These are phyloP conservation scores for Colletotrichum sp. DNA, from an alignment of 2,329 filamentous ascomycete species.

Conservation along the genomic window DNA sequence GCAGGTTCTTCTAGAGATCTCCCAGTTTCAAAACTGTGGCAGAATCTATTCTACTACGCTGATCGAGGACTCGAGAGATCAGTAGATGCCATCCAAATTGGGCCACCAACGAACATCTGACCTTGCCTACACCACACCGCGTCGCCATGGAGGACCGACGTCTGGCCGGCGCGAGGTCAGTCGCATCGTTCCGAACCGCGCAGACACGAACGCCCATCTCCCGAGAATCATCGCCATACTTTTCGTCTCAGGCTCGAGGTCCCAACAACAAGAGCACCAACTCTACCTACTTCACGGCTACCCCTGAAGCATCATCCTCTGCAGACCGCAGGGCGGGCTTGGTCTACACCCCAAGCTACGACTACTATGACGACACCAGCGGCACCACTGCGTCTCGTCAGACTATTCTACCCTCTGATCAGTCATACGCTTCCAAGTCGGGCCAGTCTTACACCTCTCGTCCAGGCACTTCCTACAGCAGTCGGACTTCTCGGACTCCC, in stretches of 20 bases:
- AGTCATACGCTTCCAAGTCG: background rate
- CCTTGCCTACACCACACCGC: background rate
- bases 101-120: background rate
- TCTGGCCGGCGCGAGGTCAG: background rate
- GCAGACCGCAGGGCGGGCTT: background rate
- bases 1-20: background rate
- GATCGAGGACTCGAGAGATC: background rate
- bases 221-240: background rate
- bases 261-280: background rate
- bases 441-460: constrained; percentile 20
- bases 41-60: background rate
- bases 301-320: background rate
- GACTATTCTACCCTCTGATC: background rate
- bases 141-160: background rate
- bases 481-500: constrained; percentile 49
- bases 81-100: background rate
- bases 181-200: background rate
- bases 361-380: background rate
- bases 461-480: constrained; percentile 43
- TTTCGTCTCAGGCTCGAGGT: background rate
- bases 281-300: background rate
- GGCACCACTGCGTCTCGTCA: background rate
- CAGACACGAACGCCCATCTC: background rate
- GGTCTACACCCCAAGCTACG: background rate
- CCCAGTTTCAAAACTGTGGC: background rate